Evolutionary conservation across 176 grass and related monocot genomes (phyloP), one percentile per base, ranked within the genome.

Genomic region (Hsuehochloa calcarea): DNA sequence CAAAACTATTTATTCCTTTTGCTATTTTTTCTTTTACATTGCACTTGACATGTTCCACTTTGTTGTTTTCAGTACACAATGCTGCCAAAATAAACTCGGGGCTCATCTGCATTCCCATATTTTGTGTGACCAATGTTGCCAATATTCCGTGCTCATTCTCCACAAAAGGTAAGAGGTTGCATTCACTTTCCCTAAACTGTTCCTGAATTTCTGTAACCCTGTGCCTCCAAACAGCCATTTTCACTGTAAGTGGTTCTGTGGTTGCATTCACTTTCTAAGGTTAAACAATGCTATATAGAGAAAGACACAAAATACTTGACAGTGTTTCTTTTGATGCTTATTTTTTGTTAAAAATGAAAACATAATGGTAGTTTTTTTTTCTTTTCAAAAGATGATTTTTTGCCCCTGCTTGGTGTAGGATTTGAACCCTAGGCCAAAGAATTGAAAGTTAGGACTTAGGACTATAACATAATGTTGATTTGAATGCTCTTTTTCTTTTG

Each of bases 21-120:
- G 70, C 44, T 51, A 59, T 23, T 58, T 61, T 45, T 58, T 72
- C 26, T 58, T 82, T 55, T 59, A 59, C 67, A 44, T 45, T 35
- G 68, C 56, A 29, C 17, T 61, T 82, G 55, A 73, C 51, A 49
- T 14, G 19, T 62, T 83, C 27, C 41, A 72, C 55, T 83, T 34
- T 70, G 49, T 72, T 73, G 25, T 34, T 83, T 83, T 83, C 69
- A 80, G 31, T 39, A 68, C 5, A 13, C 46, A 47, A 15, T 35
- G 35, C 56, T n/a, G 43, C 43, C 44, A 22, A 82, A 73, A 44
- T 5, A 69, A 65, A 84, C 44, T 20, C 6, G 8, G 26, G 29
- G 46, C 47, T 74, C 14, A 74, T 74, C 8, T 19, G 72, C 72
- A 54, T 29, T 52, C 26, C 14, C 71, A 74, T 19, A 17, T 29